Conservation (phyloP, 192 early-diverging fungal genomes). For the Umbelopsis isabellina region DNA sequence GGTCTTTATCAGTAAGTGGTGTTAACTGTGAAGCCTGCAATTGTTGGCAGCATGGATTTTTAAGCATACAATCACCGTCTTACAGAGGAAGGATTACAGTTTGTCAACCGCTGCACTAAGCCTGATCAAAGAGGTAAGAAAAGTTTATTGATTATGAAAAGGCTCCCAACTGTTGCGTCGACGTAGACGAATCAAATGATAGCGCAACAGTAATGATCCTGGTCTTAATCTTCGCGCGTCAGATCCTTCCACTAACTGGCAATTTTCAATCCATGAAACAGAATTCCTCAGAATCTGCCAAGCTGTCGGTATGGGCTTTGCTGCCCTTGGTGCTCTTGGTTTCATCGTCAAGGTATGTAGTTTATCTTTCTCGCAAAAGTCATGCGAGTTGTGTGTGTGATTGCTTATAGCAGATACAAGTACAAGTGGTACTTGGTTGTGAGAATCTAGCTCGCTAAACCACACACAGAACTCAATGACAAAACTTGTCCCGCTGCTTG, state of each 20-base stretch:
- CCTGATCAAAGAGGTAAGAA: slow-evolving; percentile 85
- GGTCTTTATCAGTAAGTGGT: slow-evolving; percentile 68
- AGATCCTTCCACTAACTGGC: neutral
- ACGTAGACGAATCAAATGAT: neutral
- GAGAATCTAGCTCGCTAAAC: neutral
- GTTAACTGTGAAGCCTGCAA: no score
- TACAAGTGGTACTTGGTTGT: no score
- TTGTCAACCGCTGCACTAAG: slow-evolving; percentile 97
- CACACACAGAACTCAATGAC: neutral
- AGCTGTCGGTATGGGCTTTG: slow-evolving; percentile 93
- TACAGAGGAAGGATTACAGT: slow-evolving; percentile 80
- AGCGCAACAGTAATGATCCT: neutral
- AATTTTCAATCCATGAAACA: slow-evolving; percentile 34
- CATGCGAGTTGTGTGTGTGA: neutral
- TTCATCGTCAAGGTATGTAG: slow-evolving; percentile 86
- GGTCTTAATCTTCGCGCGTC: neutral
- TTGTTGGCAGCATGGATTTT: no score
- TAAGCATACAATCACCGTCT: neutral
- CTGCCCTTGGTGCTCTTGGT: slow-evolving; percentile 96
- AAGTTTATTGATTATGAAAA: neutral
- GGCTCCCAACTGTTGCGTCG: neutral
- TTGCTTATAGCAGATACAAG: neutral
- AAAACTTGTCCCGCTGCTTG: neutral
- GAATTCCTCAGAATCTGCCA: slow-evolving; percentile 95
- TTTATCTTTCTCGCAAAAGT: neutral